phyloP scores from a whole-genome alignment of 78 protist species.

The Dictyostelium purpureum region DNA sequence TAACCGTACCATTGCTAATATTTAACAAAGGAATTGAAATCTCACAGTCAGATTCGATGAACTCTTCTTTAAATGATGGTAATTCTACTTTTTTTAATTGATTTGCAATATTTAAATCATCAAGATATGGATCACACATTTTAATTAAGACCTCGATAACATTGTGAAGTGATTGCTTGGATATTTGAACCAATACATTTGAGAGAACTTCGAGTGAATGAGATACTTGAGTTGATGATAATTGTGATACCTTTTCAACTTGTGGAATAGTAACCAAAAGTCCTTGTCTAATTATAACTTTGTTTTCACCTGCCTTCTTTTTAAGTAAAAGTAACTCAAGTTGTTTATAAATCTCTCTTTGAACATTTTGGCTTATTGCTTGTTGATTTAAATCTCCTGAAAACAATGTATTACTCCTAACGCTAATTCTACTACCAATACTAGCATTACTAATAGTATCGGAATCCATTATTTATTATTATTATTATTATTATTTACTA shows the following conservation, averaged over 20 bases:
- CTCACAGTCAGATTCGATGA: slow-evolving; percentile 41
- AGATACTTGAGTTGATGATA: not conserved
- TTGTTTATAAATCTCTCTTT: slow-evolving; percentile 54
- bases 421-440: not conserved
- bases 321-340: slow-evolving; percentile 36
- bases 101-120: slow-evolving; percentile 1
- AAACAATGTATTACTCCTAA: slow-evolving; percentile 37
- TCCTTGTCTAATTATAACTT: slow-evolving; percentile 47
- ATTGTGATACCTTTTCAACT: slow-evolving; percentile 32
- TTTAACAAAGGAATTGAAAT: not conserved
- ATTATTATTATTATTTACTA: too few species aligned
- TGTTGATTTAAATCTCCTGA: slow-evolving; percentile 61
- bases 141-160: slow-evolving; percentile 43
- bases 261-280: slow-evolving; percentile 51
- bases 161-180: slow-evolving; percentile 11
- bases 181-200: slow-evolving; percentile 50
- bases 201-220: slow-evolving; percentile 50
- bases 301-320: slow-evolving; percentile 19
- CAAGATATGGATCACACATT: slow-evolving; percentile 65
- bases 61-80: slow-evolving; percentile 61
- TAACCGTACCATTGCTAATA: too few species aligned
- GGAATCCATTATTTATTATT: too few species aligned
- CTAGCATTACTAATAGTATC: not conserved
- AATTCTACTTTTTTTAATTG: not conserved
- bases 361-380: slow-evolving; percentile 35